Base-by-base conservation (phyloP, 768 basidiomycete species). In the Mycena vitilis region DNA sequence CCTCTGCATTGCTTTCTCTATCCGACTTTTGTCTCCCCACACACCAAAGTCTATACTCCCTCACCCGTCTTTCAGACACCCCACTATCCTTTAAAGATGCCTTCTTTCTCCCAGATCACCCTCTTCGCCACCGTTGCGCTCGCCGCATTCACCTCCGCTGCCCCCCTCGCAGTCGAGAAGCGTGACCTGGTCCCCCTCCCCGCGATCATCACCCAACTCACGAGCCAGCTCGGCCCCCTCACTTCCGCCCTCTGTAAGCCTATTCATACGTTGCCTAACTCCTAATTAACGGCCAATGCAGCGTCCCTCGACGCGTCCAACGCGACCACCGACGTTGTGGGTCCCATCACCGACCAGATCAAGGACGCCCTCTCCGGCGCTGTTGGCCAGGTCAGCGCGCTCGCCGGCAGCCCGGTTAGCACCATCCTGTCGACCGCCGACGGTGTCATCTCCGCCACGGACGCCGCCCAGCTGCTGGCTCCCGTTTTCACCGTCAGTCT, bases 51-150 rank as follows among this genome's bases (percentile, higher is more conserved):
- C 65, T 54, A 51, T 25, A 37, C 20, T 16, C 56, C 56, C 44
- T 45, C 53, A 63, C 69, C 37, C 57, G 57, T 63, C 65, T 71
- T 65, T 59, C 69, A 65, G 58, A 61, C 61, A 66, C 38, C 60
- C 70, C 70, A 63, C 62, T 37, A 56, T 66, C 61, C 69, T 66
- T 63, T 60, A 45, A 66, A 38, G 53, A 71, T 71, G 70, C 63
- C 60, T 54, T 64, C 70, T 20, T 71, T 71, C 55, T 18, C 70
- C 34, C 66, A 64, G 20, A 51, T 68, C 63, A 44, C 63, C 25
- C 34, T 48, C 51, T 60, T 68, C 54, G 66, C 66, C 63, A 52
- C 60, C 54, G 59, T 55, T 49, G 70, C 66, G n/a, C 42, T 68
- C 48, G 66, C 66, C 42, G 70, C 59, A 9, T 44, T 68, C 59